phyloP scores from a whole-genome alignment of 164 flowering plant genomes.

The Amborella trichopoda region DNA sequence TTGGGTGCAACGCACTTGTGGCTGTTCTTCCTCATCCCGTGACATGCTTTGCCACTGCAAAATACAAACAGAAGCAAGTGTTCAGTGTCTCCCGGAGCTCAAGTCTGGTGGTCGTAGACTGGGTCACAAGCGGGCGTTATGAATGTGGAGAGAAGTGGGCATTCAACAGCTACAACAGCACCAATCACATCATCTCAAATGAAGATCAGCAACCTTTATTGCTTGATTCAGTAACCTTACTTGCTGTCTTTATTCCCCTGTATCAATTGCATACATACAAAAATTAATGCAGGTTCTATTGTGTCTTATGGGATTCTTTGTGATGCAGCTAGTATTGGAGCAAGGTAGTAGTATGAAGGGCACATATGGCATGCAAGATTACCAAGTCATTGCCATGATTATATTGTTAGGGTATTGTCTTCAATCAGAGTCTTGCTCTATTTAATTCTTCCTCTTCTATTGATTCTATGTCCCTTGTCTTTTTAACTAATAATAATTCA shows the following conservation, averaged over 20 bases:
- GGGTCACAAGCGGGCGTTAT: slow-evolving; percentile 99
- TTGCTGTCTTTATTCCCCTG: background rate
- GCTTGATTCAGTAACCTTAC: slow-evolving; percentile 66
- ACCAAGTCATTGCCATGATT: slow-evolving; percentile 87
- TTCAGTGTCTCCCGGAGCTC: slow-evolving; percentile 58
- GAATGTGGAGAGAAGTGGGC: slow-evolving; percentile 95
- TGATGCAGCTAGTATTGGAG: slow-evolving; percentile 56
- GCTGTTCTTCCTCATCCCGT: slow-evolving; percentile 93
- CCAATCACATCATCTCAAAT: slow-evolving; percentile 51
- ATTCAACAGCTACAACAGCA: slow-evolving; percentile 65
- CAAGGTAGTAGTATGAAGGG: slow-evolving; percentile 25
- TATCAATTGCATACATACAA: too few species aligned
- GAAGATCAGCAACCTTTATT: slow-evolving; percentile 67
- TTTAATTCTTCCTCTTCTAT: too few species aligned
- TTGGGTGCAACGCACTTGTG: slow-evolving; percentile 61
- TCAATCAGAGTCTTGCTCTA: too few species aligned
- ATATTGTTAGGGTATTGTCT: slow-evolving; percentile 61
- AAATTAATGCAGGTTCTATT: too few species aligned
- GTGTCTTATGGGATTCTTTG: too few species aligned
- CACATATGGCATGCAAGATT: slow-evolving; percentile 63
- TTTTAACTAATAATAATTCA: too few species aligned
- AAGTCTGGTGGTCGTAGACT: slow-evolving; percentile 80
- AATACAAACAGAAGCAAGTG: slow-evolving; percentile 74
- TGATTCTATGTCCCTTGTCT: too few species aligned
- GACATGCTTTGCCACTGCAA: slow-evolving; percentile 87